These are phyloP conservation scores for Curvularia hawaiiensis DNA, from an alignment of 2,329 filamentous ascomycete species.

Conservation along the genomic window DNA sequence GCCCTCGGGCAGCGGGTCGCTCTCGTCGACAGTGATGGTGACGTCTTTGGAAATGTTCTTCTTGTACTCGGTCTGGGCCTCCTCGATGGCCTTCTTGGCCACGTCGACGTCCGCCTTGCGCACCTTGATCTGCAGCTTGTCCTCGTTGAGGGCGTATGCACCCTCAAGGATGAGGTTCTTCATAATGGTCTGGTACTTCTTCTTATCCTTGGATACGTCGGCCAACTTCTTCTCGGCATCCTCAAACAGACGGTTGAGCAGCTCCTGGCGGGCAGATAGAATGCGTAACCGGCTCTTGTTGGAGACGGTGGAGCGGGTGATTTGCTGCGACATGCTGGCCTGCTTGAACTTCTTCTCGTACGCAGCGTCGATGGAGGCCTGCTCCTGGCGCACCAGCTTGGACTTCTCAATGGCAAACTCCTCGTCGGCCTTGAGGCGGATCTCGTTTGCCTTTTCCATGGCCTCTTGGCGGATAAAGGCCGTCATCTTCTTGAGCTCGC, in stretches of 20 bases:
- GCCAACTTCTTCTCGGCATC: slow-evolving; percentile 73
- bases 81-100: slow-evolving; percentile 77
- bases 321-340: slow-evolving; percentile 97
- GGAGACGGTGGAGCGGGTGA: slow-evolving; percentile 91
- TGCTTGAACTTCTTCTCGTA: slow-evolving; percentile 99
- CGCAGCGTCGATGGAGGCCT: slow-evolving; percentile 83
- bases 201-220: slow-evolving; percentile 69
- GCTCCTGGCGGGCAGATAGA: slow-evolving; percentile 82
- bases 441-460: slow-evolving; percentile 94
- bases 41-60: slow-evolving; percentile 73
- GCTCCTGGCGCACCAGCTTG: slow-evolving; percentile 96
- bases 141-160: slow-evolving; percentile 84
- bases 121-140: slow-evolving; percentile 73
- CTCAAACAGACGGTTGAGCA: slow-evolving; percentile 90
- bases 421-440: slow-evolving; percentile 97
- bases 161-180: slow-evolving; percentile 87
- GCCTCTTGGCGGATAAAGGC: slow-evolving; percentile 99
- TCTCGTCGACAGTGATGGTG: slow-evolving; percentile 75
- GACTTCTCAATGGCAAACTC: slow-evolving; percentile 99
- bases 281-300: slow-evolving; percentile 96
- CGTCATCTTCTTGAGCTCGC: slow-evolving; percentile 99
- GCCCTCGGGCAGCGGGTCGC: slow-evolving; percentile 77
- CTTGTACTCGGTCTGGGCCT: slow-evolving; percentile 83
- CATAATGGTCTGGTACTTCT: slow-evolving; percentile 75
- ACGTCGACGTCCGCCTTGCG: slow-evolving; percentile 78